phyloP scores from a whole-genome alignment of 306 rosid species.

The Neltuma alba region DNA sequence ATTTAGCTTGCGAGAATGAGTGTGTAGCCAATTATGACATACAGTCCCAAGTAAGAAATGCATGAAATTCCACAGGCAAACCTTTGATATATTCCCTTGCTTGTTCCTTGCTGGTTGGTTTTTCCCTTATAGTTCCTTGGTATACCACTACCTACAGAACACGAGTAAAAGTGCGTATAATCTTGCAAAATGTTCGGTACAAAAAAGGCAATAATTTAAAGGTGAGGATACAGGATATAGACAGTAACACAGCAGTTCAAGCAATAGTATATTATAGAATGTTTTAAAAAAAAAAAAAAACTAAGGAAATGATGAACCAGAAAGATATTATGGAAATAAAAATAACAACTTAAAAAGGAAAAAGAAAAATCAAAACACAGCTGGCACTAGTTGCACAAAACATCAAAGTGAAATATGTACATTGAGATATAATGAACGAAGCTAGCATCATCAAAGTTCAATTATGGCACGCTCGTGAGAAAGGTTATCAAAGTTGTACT shows the following conservation, averaged over 20 bases:
- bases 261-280: slow-evolving; percentile 15
- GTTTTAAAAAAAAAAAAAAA: too few species aligned
- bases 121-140: slow-evolving; percentile 78
- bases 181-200: slow-evolving; percentile 15
- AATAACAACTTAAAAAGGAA: neutral
- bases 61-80: slow-evolving; percentile 34
- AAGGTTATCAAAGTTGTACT: neutral
- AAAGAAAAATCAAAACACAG: neutral
- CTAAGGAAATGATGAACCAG: neutral
- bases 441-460: neutral
- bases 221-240: slow-evolving; percentile 16
- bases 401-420: neutral
- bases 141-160: slow-evolving; percentile 82
- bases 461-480: neutral
- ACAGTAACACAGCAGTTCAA: slow-evolving; percentile 6
- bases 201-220: slow-evolving; percentile 26
- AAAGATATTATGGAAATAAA: slow-evolving; percentile 14
- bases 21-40: slow-evolving; percentile 20
- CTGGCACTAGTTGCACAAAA: neutral
- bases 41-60: slow-evolving; percentile 23
- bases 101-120: slow-evolving; percentile 81
- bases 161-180: slow-evolving; percentile 38
- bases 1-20: slow-evolving; percentile 33
- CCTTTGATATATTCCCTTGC: slow-evolving; percentile 90
- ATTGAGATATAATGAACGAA: slow-evolving; percentile 1